Base-by-base conservation (phyloP, 257 asterid genomes). In the Nicotiana attenuata region DNA sequence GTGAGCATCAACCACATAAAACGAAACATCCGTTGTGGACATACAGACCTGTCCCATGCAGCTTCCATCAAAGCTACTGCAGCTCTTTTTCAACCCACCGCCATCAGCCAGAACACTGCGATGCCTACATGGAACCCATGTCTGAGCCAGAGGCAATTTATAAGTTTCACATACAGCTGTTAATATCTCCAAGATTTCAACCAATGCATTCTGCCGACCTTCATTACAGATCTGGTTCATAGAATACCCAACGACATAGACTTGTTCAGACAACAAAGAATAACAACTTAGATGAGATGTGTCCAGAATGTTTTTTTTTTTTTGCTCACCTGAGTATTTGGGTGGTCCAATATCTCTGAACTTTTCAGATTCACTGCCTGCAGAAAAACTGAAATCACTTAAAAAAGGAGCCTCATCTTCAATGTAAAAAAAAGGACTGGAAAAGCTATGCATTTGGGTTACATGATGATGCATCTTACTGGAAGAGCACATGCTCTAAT, bases 341-440 rank as follows among this genome's bases (percentile, higher is more conserved):
- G 91, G 53, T 90, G 92, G 82, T 88, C 98, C 91, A 92, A 86
- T 85, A 95, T 91, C 88, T 95, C 96, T 20, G 97, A 95, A 85
- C 99, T 93, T 88, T 92, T 95, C 89, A 95, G 81, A 85, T 95
- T 93, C 83, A 93, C 98, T 59, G 98, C 97, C 99, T 93, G 97
- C 94, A 92, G 55, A 83, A 86, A 82, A 88, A 85, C 79, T 81
- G 79, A 83, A 86, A 80, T 63, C 76, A 68, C 26, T 87, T 84
- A 76, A 87, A 66, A 31, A 45, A 41, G 22, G 19, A 64, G 77
- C 45, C 45, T 50, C 63, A 24, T 50, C 41, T 50, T 14, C 79
- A 75, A 50, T 75, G 45, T 75, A 75, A 7, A 47, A 47, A 73
- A 75, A 50, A 3, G 10, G 79, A 50, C 52, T 15, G 63, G 10